Conservation (phyloP, 1,284 basidiomycete species). For the Heterobasidion annosum region DNA sequence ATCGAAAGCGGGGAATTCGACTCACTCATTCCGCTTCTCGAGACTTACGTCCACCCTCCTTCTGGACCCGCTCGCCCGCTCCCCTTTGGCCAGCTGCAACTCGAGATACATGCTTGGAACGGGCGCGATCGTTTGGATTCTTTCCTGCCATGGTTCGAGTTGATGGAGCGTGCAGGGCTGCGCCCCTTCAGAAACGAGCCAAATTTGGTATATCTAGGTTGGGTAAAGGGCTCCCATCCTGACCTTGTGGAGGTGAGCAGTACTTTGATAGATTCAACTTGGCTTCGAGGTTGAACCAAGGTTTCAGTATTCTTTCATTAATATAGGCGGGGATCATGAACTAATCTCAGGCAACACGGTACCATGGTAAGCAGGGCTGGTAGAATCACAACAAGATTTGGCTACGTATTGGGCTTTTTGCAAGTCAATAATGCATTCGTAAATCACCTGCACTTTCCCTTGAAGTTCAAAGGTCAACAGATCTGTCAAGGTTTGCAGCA, state of each 20-base stretch:
- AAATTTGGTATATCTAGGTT: conserved; percentile 29
- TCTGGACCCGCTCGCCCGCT: conserved; percentile 13
- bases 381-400: no score
- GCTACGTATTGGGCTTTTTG: no score
- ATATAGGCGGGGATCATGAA: conserved; percentile 14
- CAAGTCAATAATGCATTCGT: no score
- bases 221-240: conserved; percentile 20
- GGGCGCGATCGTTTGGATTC: conserved; percentile 21
- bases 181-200: conserved; percentile 31
- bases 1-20: conserved; percentile 35
- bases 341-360: no score
- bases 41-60: conserved; percentile 9
- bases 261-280: neutral
- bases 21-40: conserved; percentile 23
- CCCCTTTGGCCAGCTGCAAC: conserved; percentile 36
- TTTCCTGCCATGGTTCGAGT: conserved; percentile 38
- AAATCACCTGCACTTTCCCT: no score
- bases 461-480: no score
- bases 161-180: conserved; percentile 39
- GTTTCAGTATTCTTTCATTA: conserved; percentile 30
- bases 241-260: conserved; percentile 25
- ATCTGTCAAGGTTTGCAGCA: no score
- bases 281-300: neutral
- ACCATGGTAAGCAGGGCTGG: no score
- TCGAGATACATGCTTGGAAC: conserved; percentile 30